These are phyloP conservation scores for Triticum dicoccoides DNA, from an alignment of 176 grass and related monocot species.

Conservation along the genomic window DNA sequence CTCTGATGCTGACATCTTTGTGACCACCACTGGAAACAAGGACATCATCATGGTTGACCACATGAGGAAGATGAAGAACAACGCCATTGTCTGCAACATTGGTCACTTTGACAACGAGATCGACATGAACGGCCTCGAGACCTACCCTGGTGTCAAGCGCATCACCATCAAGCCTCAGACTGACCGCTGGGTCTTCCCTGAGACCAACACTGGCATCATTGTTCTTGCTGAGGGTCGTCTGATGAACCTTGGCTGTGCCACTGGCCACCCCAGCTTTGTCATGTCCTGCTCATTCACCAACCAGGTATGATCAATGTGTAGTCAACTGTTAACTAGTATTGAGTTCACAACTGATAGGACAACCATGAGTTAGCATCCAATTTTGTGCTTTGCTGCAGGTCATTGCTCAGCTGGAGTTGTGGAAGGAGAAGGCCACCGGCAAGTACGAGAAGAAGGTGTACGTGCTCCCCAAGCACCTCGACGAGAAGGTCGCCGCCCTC, in stretches of 20 bases:
- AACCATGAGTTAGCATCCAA: background rate
- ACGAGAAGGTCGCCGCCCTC: constrained; percentile 95
- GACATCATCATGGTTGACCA: constrained; percentile 98
- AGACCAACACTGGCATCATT: constrained; percentile 83
- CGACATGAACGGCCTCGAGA: constrained; percentile 78
- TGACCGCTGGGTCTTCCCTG: constrained; percentile 95
- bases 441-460: constrained; percentile 99
- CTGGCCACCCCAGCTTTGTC: constrained; percentile 97
- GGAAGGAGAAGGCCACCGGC: constrained; percentile 78
- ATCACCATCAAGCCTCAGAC: constrained; percentile 99
- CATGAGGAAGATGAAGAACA: constrained; percentile 99
- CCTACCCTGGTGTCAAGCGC: constrained; percentile 88
- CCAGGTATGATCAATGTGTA: constrained; percentile 42
- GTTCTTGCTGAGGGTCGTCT: constrained; percentile 96
- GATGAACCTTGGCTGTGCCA: constrained; percentile 95
- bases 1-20: constrained; percentile 76
- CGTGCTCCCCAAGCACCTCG: constrained; percentile 87
- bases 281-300: constrained; percentile 99
- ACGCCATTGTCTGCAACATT: constrained; percentile 99
- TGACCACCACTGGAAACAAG: constrained; percentile 98
- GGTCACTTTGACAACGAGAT: constrained; percentile 99
- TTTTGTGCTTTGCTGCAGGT: constrained; percentile 52
- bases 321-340: background rate
- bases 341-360: too few species aligned
- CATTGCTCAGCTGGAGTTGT: constrained; percentile 92